phyloP scores from a whole-genome alignment of 2,329 filamentous ascomycete genomes.

The Diaporthe capsici region DNA sequence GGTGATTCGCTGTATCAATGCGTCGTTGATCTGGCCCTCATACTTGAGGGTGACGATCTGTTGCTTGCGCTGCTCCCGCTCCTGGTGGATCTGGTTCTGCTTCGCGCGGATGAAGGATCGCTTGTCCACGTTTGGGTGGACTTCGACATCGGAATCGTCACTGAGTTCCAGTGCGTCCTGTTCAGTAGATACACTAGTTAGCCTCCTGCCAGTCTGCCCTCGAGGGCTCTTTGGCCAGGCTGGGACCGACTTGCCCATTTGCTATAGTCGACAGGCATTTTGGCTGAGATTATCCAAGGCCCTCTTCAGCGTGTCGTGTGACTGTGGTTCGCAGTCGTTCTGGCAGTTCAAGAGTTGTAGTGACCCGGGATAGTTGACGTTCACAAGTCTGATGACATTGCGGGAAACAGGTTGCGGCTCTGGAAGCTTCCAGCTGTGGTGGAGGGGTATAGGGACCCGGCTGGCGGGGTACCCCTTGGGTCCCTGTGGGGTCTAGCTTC shows the following conservation, averaged over 20 bases:
- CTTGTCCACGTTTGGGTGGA: conserved; percentile 99
- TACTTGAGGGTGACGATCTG: conserved; percentile 95
- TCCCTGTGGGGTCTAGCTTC: neutral
- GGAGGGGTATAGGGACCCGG: neutral
- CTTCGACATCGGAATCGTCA: conserved; percentile 97
- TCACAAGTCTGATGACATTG: neutral
- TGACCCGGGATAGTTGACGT: neutral
- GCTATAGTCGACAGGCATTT: conserved; percentile 69
- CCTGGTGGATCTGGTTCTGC: conserved; percentile 95
- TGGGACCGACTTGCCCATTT: conserved; percentile 68
- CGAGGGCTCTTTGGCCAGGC: neutral
- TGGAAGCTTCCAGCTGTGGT: conserved; percentile 22
- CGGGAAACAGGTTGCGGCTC: conserved; percentile 9
- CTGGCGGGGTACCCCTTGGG: conserved; percentile 18
- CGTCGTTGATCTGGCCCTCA: conserved; percentile 93
- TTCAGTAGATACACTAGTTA: neutral
- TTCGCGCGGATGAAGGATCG: conserved; percentile 98
- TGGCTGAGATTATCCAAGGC: conserved; percentile 38
- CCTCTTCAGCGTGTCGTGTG: neutral
- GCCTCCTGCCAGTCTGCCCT: conserved; percentile 38
- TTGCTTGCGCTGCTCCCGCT: conserved; percentile 86
- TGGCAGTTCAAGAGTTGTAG: neutral
- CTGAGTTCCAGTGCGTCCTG: conserved; percentile 94
- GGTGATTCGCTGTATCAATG: conserved; percentile 87
- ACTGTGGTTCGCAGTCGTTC: neutral